Base-by-base conservation (phyloP, 495 filamentous ascomycete genomes). In the Aspergillus homomorphus region DNA sequence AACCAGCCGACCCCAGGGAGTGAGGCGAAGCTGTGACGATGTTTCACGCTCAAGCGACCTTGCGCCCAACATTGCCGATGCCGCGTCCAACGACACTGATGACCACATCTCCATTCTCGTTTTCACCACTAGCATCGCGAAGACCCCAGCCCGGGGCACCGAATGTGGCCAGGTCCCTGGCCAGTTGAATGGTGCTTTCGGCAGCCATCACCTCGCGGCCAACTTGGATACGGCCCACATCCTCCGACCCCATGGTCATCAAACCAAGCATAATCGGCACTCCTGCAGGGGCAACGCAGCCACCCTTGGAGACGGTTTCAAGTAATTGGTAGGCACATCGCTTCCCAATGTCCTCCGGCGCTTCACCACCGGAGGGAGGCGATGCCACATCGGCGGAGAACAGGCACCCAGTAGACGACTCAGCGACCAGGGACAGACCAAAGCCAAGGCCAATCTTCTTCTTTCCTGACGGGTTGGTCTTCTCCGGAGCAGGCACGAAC, bases 201-300 rank as follows among this genome's bases (percentile, higher is more conserved):
- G 82, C 86, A 3, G 86, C 91, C 45, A 97, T 66, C 3, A 96
- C 87, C 18, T 91, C 89, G 58, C 85, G 86, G 14, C 79, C 79
- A 30, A 83, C 58, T 60, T 82, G 76, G 56, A 89, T 54, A 26
- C 86, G 74, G n/a, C 86, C 86, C 53, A 89, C 85, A 68, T 89
- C 86, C 61, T 88, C 86, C 0, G 81, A 82, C 2, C 95, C 93
- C 94, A 99, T 97, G 26, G 91, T 91, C 95, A 99, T 99, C 42
- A 98, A 77, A 23, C 84, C 90, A 21, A 98, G 68, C 71, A 95
- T 80, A 0, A 86, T 90, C 4, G 81, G 73, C 4, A 84, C 84
- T 1, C 89, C 88, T 1, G 84, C 82, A 23, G 77, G 79, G 21
- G 84, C 85, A 15, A 92, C 87, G 73, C 89, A 93, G 6, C 95